A percentile compares a stretch with the other conserved stretches of the same genome.
Evolutionary conservation across 108 stramenopile species (phyloP).

Genomic region (Pseudonitzschia multistriata): DNA sequence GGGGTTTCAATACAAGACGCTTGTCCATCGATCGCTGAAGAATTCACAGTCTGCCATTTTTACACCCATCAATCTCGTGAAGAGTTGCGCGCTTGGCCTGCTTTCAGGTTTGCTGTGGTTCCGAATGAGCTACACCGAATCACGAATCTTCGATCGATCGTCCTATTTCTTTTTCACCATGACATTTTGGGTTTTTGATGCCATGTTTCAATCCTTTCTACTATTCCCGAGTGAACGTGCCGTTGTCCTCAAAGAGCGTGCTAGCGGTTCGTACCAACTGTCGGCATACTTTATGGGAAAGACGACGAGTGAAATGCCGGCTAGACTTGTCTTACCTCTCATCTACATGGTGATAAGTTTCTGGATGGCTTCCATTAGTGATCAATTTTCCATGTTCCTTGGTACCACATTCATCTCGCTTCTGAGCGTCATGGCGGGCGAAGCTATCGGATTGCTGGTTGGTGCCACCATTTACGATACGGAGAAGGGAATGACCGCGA

Average conservation of each 20-base stretch:
- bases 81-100: conserved; percentile 56
- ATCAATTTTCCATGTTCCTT: conserved; percentile 50
- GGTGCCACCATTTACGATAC: conserved; percentile 64
- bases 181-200: conserved; percentile 79
- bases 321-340: conserved; percentile 51
- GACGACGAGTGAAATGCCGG: conserved; percentile 62
- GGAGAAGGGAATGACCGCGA: conserved; percentile 52
- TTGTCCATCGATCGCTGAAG: conserved; percentile 63
- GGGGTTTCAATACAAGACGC: conserved; percentile 51
- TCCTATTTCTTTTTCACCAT: conserved; percentile 73
- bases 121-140: conserved; percentile 56
- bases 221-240: conserved; percentile 61
- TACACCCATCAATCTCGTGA: conserved; percentile 65
- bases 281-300: conserved; percentile 79
- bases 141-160: conserved; percentile 44
- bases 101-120: conserved; percentile 62
- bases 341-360: conserved; percentile 66
- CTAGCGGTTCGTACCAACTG: conserved; percentile 57
- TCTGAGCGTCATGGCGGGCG: conserved; percentile 64
- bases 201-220: conserved; percentile 66
- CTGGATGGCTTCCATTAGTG: conserved; percentile 63
- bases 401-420: conserved; percentile 43
- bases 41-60: conserved; percentile 70
- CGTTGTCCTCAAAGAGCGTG: conserved; percentile 70
- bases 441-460: conserved; percentile 58